phyloP scores from a whole-genome alignment of 306 rosid species.

The Pterocarpus macrocarpus region DNA sequence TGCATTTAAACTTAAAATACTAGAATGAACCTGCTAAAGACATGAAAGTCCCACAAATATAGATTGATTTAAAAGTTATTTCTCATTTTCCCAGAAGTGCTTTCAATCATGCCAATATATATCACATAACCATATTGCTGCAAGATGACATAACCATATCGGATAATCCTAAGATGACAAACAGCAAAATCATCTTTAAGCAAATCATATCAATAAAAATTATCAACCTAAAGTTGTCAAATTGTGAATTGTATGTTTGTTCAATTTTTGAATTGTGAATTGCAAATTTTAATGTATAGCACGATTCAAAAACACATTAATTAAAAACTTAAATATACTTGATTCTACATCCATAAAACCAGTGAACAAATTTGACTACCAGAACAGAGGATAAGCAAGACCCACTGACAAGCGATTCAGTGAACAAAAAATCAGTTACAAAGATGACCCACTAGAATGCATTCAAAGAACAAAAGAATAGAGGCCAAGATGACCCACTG shows the following conservation, averaged over 20 bases:
- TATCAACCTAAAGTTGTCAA: neutral
- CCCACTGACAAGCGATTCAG: too few species aligned
- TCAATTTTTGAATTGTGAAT: neutral
- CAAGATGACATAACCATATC: neutral
- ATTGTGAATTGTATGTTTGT: neutral
- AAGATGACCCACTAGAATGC: too few species aligned
- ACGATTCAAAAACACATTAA: neutral
- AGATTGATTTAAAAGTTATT: neutral
- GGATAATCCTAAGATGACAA: neutral
- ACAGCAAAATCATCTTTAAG: neutral
- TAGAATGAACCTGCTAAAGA: constrained; percentile 16
- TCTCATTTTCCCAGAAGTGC: too few species aligned
- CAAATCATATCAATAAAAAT: neutral
- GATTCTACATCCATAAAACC: neutral
- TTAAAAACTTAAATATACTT: neutral
- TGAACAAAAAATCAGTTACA: too few species aligned
- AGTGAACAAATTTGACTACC: too few species aligned
- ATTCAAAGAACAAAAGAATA: too few species aligned
- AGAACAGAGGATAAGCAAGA: too few species aligned
- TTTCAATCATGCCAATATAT: too few species aligned
- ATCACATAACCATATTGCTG: too few species aligned
- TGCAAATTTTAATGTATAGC: neutral
- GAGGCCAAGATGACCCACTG: too few species aligned
- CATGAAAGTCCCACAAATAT: neutral
- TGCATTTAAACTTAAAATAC: constrained; percentile 14